A percentile compares a stretch with the other conserved stretches of the same genome.
phyloP scores from a whole-genome alignment of 805 yeast species.

The Starmerella floris region DNA sequence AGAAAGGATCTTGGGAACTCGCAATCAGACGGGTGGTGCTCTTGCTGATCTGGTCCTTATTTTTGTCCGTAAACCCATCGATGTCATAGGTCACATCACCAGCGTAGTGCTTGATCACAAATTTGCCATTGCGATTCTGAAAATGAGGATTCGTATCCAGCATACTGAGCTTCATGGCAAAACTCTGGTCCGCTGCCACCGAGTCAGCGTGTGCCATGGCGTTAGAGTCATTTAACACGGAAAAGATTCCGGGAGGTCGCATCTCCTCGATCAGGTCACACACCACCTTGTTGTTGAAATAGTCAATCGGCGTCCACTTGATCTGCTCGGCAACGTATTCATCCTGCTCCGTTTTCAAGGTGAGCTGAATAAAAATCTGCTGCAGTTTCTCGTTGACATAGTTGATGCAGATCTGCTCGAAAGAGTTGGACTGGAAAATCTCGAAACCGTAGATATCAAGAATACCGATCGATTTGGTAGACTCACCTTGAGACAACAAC shows the following conservation, averaged over 20 bases:
- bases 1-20: constrained; percentile 55
- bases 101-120: constrained; percentile 89
- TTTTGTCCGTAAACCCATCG: constrained; percentile 84
- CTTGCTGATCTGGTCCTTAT: constrained; percentile 83
- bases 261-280: constrained; percentile 90
- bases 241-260: constrained; percentile 93
- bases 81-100: constrained; percentile 95
- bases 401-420: constrained; percentile 90
- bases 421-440: constrained; percentile 86
- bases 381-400: constrained; percentile 92
- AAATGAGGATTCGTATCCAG: constrained; percentile 74
- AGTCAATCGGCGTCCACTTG: constrained; percentile 94
- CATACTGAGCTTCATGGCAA: constrained; percentile 79
- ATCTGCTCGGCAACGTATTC: constrained; percentile 92
- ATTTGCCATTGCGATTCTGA: constrained; percentile 75
- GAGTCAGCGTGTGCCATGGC: constrained; percentile 99
- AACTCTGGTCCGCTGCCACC: constrained; percentile 89
- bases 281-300: constrained; percentile 89
- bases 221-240: constrained; percentile 90
- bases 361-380: constrained; percentile 90
- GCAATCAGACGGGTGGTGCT: constrained; percentile 70
- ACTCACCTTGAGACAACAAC: constrained; percentile 39
- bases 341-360: constrained; percentile 93
- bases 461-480: constrained; percentile 62
- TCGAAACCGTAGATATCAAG: constrained; percentile 94